These are phyloP conservation scores for Xylariomycetidae sp. DNA, from an alignment of 2,329 filamentous ascomycete genomes.

Conservation along the genomic window DNA sequence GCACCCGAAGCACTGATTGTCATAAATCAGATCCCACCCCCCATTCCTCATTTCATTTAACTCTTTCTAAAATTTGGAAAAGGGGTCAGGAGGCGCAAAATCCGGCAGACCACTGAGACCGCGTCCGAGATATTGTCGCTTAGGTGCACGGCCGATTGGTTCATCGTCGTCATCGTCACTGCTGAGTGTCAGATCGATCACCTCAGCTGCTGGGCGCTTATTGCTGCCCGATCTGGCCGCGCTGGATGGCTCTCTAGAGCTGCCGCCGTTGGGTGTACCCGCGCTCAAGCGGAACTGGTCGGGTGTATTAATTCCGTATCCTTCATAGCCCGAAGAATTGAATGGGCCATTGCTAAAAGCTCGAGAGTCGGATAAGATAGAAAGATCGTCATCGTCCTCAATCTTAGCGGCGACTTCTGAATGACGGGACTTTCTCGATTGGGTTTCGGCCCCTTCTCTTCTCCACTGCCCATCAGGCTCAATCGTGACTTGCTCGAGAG, in stretches of 20 bases:
- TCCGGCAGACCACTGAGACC: no score
- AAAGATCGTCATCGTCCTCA: conserved; percentile 43
- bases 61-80: no score
- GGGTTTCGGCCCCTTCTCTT: conserved; percentile 30
- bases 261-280: conserved; percentile 12
- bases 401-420: conserved; percentile 18
- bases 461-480: conserved; percentile 82
- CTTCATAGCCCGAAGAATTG: conserved; percentile 22
- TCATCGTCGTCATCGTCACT: conserved; percentile 50
- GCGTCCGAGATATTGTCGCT: conserved; percentile 39
- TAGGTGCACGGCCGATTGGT: conserved; percentile 36
- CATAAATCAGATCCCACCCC: no score
- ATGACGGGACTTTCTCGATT: conserved; percentile 20
- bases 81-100: no score
- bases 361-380: conserved; percentile 41
- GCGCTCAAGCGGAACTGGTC: conserved; percentile 12
- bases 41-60: no score
- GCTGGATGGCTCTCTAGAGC: conserved; percentile 27
- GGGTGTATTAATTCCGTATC: conserved; percentile 16
- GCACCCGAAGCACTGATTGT: no score
- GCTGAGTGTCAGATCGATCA: conserved; percentile 57
- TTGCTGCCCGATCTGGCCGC: conserved; percentile 31
- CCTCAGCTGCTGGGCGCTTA: conserved; percentile 37
- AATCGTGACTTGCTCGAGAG: conserved; percentile 80
- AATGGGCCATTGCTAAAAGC: conserved; percentile 32